Conservation (phyloP, 305 asterid species). For the Rubia peregrina region DNA sequence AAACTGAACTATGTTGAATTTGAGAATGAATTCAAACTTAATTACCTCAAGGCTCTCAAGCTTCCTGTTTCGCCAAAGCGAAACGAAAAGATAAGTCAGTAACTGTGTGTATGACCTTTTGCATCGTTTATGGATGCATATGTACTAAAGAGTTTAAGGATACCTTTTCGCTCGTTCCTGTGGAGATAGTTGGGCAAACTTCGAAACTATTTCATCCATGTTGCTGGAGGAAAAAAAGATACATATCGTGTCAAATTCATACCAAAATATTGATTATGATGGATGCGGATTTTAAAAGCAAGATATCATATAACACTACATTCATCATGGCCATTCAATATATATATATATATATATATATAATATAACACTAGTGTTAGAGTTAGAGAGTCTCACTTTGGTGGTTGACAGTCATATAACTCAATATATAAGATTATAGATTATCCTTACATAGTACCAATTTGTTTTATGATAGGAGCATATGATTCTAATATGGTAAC, state of each 20-base stretch:
- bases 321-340: no score
- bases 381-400: no score
- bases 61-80: conserved; percentile 49
- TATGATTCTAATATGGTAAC: no score
- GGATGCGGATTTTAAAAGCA: neutral
- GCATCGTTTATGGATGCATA: conserved; percentile 11
- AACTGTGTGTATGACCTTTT: neutral
- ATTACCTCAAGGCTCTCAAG: conserved; percentile 87
- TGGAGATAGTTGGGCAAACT: conserved; percentile 73
- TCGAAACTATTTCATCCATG: conserved; percentile 72
- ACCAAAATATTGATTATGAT: neutral
- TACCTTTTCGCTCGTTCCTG: conserved; percentile 81
- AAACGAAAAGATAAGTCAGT: conserved; percentile 16
- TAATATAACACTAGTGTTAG: no score
- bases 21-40: conserved; percentile 19
- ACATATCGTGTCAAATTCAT: neutral
- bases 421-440: no score
- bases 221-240: conserved; percentile 38
- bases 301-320: neutral
- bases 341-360: no score
- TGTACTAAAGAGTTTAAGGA: neutral
- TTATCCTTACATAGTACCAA: no score
- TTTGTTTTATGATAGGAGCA: no score
- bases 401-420: no score
- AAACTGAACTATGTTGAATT: neutral